Conservation (phyloP, 1,284 basidiomycete species). For the Ganoderma resinaceum region DNA sequence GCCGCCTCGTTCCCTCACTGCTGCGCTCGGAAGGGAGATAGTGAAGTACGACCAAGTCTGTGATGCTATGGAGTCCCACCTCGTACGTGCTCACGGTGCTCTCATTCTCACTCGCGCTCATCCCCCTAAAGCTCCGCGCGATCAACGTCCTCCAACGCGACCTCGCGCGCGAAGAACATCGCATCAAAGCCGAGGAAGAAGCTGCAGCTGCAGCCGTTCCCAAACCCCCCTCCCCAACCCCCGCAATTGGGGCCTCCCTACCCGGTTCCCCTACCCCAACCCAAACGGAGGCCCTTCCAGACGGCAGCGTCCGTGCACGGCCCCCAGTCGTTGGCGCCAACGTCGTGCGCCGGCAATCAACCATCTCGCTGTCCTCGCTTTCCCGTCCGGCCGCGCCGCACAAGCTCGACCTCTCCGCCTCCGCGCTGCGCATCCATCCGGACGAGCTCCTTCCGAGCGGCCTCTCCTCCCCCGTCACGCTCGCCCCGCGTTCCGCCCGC, state of each 20-base stretch:
- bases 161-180: constrained; percentile 63
- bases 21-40: constrained; percentile 71
- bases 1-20: constrained; percentile 68
- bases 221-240: constrained; percentile 30
- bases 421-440: constrained; percentile 64
- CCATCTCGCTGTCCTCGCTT: constrained; percentile 78
- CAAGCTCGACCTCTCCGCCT: constrained; percentile 76
- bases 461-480: constrained; percentile 75
- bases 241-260: constrained; percentile 17
- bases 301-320: constrained; percentile 27
- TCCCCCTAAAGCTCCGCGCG: constrained; percentile 59
- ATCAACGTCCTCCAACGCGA: constrained; percentile 76
- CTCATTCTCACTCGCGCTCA: not conserved
- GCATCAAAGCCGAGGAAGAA: constrained; percentile 52
- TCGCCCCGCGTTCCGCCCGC: constrained; percentile 78
- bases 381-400: constrained; percentile 71
- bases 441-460: constrained; percentile 68
- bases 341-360: constrained; percentile 63
- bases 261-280: constrained; percentile 29
- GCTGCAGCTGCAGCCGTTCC: constrained; percentile 38
- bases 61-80: constrained; percentile 72
- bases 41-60: constrained; percentile 81
- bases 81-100: constrained; percentile 52
- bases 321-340: constrained; percentile 13
- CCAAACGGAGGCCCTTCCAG: constrained; percentile 25